Conservation (phyloP, 768 basidiomycete species). For the Xerocomellus amylosporus region DNA sequence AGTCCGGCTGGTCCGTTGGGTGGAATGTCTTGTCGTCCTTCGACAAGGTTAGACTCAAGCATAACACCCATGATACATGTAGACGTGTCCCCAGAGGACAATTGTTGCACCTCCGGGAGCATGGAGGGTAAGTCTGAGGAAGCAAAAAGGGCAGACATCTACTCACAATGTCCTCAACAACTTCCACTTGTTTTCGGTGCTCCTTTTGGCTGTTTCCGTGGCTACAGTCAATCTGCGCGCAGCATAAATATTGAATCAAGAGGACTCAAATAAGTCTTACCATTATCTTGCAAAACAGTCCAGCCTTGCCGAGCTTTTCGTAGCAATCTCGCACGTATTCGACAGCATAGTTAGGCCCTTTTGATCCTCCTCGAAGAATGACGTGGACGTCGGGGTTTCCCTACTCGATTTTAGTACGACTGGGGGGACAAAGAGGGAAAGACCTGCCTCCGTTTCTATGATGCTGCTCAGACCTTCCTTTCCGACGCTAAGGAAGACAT, state of each 20-base stretch:
- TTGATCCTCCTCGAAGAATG: conserved; percentile 87
- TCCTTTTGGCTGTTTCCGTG: conserved; percentile 96
- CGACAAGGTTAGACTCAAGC: conserved; percentile 90
- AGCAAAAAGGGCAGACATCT: background rate
- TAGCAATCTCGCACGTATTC: conserved; percentile 77
- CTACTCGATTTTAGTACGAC: conserved; percentile 37
- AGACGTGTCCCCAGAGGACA: conserved; percentile 69
- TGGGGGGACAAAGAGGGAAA: background rate
- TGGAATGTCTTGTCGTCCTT: conserved; percentile 85
- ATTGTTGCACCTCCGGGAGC: conserved; percentile 58
- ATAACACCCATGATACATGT: conserved; percentile 86
- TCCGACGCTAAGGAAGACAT: conserved; percentile 95
- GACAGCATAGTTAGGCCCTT: conserved; percentile 85
- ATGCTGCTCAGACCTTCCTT: conserved; percentile 95
- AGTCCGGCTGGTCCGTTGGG: conserved; percentile 65
- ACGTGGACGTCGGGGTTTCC: conserved; percentile 92
- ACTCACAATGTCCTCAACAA: conserved; percentile 85
- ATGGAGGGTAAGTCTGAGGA: conserved; percentile 12
- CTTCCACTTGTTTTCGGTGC: conserved; percentile 81
- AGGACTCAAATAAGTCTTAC: conserved; percentile 38
- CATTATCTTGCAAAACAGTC: conserved; percentile 81
- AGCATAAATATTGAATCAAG: background rate
- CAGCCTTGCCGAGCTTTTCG: conserved; percentile 75
- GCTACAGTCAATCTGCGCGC: conserved; percentile 84
- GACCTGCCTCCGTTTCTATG: conserved; percentile 81